Conservation (phyloP, 225 moss, liverwort and hornwort genomes). For the Takakia lepidozioides region DNA sequence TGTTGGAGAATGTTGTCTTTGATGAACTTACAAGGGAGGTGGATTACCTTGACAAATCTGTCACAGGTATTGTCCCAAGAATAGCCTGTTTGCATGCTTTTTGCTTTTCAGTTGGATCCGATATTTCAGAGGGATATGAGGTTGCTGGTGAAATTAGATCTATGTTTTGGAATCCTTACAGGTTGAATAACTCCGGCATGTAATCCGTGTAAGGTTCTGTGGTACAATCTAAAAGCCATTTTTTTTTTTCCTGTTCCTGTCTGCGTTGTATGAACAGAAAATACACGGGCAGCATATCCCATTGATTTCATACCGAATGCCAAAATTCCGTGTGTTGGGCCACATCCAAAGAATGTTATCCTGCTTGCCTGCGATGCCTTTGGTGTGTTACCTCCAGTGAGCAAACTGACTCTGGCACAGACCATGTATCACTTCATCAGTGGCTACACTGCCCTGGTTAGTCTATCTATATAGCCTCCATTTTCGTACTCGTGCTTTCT, state of each 20-base stretch:
- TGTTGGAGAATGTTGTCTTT: conserved; percentile 93
- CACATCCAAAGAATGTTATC: conserved; percentile 96
- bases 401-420: conserved; percentile 85
- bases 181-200: too few species aligned
- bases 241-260: too few species aligned
- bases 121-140: too few species aligned
- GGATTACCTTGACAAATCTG: conserved; percentile 83
- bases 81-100: too few species aligned
- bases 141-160: too few species aligned
- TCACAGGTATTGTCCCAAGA: conserved; percentile 57
- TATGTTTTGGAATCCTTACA: too few species aligned
- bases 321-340: conserved; percentile 85
- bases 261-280: conserved; percentile 72
- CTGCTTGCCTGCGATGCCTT: conserved; percentile 94
- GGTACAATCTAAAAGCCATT: not conserved
- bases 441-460: conserved; percentile 93
- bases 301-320: conserved; percentile 98
- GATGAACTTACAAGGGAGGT: conserved; percentile 89
- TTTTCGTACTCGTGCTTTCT: not conserved
- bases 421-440: conserved; percentile 99
- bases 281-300: conserved; percentile 95
- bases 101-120: too few species aligned
- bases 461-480: not conserved
- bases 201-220: too few species aligned
- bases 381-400: conserved; percentile 95